Base-by-base conservation (phyloP, 1,139 yeast genomes). In the Suhomyces chickasaworum region DNA sequence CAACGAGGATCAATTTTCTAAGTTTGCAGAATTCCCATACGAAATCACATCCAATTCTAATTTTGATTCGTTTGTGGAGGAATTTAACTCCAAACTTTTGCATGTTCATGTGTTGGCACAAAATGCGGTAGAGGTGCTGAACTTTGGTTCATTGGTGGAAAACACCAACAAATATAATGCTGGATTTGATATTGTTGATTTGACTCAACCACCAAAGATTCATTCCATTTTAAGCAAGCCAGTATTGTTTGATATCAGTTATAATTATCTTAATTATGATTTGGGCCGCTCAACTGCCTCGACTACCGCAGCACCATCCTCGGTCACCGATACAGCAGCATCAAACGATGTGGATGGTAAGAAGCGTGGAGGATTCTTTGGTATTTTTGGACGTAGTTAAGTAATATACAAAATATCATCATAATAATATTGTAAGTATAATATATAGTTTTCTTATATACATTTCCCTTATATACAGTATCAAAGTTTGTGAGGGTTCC, bases 211-310 rank as follows among this genome's bases (percentile, higher is more conserved):
- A 13, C 53, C 81, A 22, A 67, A 66, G 12, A 51, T 74, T 38
- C 58, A 54, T 48, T 87, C 96, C 1, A 78, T 87, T 1, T 75
- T 83, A 48, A 80, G 86, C 48, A 91, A 91, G 65, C 97, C 98
- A 0, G 96, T 90, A 7, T 78, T 90, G 58, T 91, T 89, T 60
- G 98, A 91, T 63, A 75, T 89, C 58, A 97, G 95, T 0, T 90
- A 75, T 71, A 90, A 90, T 63, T 90, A 88, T 60, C 79, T 91
- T 44, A 73, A 75, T 40, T 83, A 83, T 59, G 75, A 56, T 38
- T 39, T 53, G 39, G 53, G 63, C 9, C 46, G 58, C 15, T 35
- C 53, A 20, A 38, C 51, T 22, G 45, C 42, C 21, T 30, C 53
- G 3, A 41, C 54, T 9, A 37, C 46, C 9, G 48, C 41, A 17